These are phyloP conservation scores for Ormosia emarginata DNA, from an alignment of 306 rosid species.

Conservation along the genomic window DNA sequence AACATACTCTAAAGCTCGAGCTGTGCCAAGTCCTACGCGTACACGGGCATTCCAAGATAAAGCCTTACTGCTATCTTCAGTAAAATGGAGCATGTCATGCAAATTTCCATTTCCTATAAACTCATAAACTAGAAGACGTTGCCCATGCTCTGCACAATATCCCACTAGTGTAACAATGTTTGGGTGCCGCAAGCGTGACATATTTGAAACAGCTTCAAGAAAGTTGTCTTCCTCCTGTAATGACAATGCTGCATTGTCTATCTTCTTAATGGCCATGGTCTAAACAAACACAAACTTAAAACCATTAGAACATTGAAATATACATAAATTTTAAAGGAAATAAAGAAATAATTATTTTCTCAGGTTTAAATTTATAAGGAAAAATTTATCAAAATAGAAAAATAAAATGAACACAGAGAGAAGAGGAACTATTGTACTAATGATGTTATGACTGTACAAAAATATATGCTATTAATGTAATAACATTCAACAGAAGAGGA, in stretches of 20 bases:
- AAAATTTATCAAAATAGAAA: neutral
- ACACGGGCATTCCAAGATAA: constrained; percentile 97
- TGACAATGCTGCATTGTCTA: constrained; percentile 96
- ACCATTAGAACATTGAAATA: neutral
- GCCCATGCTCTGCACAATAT: constrained; percentile 91
- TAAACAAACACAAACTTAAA: constrained; percentile 20
- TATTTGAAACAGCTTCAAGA: constrained; percentile 86
- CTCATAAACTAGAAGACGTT: constrained; percentile 91
- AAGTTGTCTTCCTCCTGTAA: constrained; percentile 94
- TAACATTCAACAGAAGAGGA: neutral
- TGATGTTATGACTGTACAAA: neutral
- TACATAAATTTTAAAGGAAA: neutral
- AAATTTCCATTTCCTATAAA: constrained; percentile 72
- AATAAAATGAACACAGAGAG: neutral
- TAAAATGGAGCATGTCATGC: constrained; percentile 88
- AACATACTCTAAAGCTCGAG: constrained; percentile 96
- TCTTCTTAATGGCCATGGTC: constrained; percentile 91
- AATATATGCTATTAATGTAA: neutral
- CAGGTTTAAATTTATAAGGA: neutral
- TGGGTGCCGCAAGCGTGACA: constrained; percentile 91
- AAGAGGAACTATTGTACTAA: neutral
- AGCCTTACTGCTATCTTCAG: constrained; percentile 69
- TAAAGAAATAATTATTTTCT: neutral
- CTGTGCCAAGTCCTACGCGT: constrained; percentile 93
- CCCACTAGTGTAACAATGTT: constrained; percentile 87